phyloP scores from a whole-genome alignment of 352 stramenopile genomes.

The Halophytophthora batemanensis region DNA sequence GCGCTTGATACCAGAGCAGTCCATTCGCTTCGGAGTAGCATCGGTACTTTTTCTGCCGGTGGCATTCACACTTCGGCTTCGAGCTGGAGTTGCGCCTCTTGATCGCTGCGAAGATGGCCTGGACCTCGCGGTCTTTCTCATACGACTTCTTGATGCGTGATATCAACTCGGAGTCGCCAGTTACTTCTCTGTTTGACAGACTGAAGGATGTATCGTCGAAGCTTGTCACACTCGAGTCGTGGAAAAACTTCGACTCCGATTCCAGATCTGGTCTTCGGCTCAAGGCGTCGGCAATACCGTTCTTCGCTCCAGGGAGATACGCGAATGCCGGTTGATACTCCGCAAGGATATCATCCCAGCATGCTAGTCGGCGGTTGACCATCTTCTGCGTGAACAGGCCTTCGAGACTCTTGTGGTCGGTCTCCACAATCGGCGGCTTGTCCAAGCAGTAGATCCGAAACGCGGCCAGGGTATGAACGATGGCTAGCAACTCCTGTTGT shows the following conservation, averaged over 20 bases:
- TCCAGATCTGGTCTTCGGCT: background rate
- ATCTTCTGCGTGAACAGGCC: constrained; percentile 3
- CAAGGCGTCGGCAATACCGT: constrained; percentile 1
- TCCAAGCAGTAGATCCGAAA: constrained; percentile 6
- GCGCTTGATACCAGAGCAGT: constrained; percentile 1
- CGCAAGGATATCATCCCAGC: constrained; percentile 3
- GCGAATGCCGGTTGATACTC: constrained; percentile 3
- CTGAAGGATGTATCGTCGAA: background rate
- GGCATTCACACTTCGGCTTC: background rate
- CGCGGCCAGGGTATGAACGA: background rate
- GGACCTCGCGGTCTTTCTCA: no score
- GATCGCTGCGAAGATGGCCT: background rate
- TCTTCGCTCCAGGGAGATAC: constrained; percentile 13
- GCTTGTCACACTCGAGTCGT: background rate
- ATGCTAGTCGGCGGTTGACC: background rate
- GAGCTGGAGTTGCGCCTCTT: background rate
- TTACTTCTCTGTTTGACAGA: no score
- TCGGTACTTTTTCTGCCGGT: background rate
- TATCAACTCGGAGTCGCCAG: no score
- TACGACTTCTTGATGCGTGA: no score
- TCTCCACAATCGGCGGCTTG: background rate
- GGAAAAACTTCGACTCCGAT: background rate
- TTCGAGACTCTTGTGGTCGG: constrained; percentile 3
- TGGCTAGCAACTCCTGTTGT: constrained; percentile 2
- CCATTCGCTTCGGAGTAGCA: background rate